Base-by-base conservation (phyloP, 2,329 filamentous ascomycete genomes). In the Diaporthe destruens region DNA sequence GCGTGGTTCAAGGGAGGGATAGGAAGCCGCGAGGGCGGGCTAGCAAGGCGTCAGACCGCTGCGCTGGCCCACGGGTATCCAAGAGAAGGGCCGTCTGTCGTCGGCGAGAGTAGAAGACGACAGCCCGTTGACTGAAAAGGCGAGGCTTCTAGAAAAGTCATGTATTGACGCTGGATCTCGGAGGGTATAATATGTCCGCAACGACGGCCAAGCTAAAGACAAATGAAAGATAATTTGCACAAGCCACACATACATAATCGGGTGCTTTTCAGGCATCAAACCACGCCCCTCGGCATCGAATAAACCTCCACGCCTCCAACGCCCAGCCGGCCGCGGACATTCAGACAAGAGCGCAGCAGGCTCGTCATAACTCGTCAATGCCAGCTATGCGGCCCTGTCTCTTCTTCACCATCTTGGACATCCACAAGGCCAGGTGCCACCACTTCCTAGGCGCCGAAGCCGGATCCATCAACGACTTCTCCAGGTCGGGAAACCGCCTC, bases 341-440 rank as follows among this genome's bases (percentile, higher is more conserved):
- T 51, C 32, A 6, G 14, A 29, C 14, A 49, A 36, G 11, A 49
- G 29, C 23, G 29, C 57, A 61, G 36, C 36, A 12, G 36, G 32
- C 12, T 32, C 16, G 11, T 63, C 20, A 65, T 44, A 14, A 25
- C 16, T 49, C 55, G 12, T 36, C 18, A 18, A 18, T 18, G 11
- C 14, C 54, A 44, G 29, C 47, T 29, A 61, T 54, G 25, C 32
- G 57, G 7, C 65, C 53, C 29, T 74, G 70, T 16, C 72, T 67
- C 44, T 47, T 74, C 29, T 70, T 74, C 7, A 70, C 65, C 34
- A 72, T 47, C 44, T 47, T 74, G 11, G 72, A 63, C 70, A 74
- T 72, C 70, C 65, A 74, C n/a, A 69, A 25, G 12, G 65, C 65
- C 16, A 74, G 23, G 23, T 74, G 70, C 70, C 72, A 61, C 59